A percentile compares a stretch with the other conserved stretches of the same genome.
These are phyloP conservation scores for Aureobasidium sp. DNA, from an alignment of 2,329 filamentous ascomycete genomes.

Conservation along the genomic window DNA sequence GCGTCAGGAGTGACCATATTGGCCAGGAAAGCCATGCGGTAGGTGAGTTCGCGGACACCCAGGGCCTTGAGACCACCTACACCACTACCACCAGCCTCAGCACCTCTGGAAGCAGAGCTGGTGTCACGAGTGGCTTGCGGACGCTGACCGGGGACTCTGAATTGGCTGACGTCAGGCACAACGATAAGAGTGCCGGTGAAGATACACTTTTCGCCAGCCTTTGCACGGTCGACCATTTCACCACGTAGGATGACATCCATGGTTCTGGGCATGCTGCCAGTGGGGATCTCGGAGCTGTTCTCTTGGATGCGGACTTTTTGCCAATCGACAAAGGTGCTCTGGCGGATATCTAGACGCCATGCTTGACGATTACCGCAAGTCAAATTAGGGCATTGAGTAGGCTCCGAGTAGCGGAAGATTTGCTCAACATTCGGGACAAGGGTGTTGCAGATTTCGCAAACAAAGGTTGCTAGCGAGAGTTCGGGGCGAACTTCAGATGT, in stretches of 20 bases:
- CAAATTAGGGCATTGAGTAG: constrained; percentile 84
- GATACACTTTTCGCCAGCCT: constrained; percentile 96
- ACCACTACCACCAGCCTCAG: constrained; percentile 73
- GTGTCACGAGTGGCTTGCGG: constrained; percentile 82
- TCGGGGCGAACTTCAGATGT: constrained; percentile 96
- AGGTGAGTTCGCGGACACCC: constrained; percentile 90
- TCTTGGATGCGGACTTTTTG: constrained; percentile 98
- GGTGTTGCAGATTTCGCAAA: constrained; percentile 78
- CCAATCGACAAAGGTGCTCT: constrained; percentile 98
- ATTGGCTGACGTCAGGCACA: constrained; percentile 91
- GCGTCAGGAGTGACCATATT: constrained; percentile 94
- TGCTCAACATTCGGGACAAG: constrained; percentile 90
- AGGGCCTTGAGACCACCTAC: constrained; percentile 84
- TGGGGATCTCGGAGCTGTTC: constrained; percentile 96
- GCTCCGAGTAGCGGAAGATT: constrained; percentile 95
- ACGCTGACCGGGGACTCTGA: constrained; percentile 78
- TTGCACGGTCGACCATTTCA: constrained; percentile 94
- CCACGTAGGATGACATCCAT: constrained; percentile 95
- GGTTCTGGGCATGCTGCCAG: constrained; percentile 95
- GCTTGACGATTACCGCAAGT: constrained; percentile 81
- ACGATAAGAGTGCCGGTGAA: constrained; percentile 96
- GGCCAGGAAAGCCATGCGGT: constrained; percentile 90
- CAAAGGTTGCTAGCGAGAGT: constrained; percentile 83
- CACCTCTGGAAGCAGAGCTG: constrained; percentile 59
- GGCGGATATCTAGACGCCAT: constrained; percentile 95